Evolutionary conservation across 2,329 filamentous ascomycete genomes (phyloP).

Genomic region (Fusarium sp.): DNA sequence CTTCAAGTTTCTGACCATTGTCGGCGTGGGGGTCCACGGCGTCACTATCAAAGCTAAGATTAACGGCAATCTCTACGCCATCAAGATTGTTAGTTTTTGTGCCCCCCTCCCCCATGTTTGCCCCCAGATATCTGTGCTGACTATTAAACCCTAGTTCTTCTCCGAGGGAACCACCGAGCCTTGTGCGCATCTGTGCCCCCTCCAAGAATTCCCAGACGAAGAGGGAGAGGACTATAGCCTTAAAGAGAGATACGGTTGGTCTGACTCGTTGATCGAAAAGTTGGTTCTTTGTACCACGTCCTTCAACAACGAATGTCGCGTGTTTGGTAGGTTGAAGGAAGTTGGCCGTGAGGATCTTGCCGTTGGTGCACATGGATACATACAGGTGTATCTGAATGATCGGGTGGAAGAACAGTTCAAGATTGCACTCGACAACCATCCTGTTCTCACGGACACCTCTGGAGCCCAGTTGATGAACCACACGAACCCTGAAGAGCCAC

Average conservation of each 20-base stretch:
- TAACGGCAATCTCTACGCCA: background rate
- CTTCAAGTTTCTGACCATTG: background rate
- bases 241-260: background rate
- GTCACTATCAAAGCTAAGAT: background rate
- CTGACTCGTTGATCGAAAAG: background rate
- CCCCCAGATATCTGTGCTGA: background rate
- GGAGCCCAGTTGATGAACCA: background rate
- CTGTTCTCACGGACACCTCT: fast-evolving
- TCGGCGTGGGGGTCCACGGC: background rate
- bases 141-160: background rate
- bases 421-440: background rate
- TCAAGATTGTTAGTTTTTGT: slow-evolving; percentile 18
- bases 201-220: background rate
- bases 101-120: no score
- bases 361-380: slow-evolving; percentile 12
- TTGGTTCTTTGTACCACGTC: slow-evolving; percentile 1
- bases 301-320: slow-evolving; percentile 27
- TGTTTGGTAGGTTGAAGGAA: slow-evolving; percentile 27
- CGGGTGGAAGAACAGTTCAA: background rate
- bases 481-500: background rate
- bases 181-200: background rate
- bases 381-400: background rate
- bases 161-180: background rate
- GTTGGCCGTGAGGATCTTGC: slow-evolving; percentile 12
- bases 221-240: fast-evolving